Percentiles rank a stretch among this genome's conserved stretches.
These are phyloP conservation scores for Colletotrichum viniferum DNA, from an alignment of 2,329 filamentous ascomycete genomes.

Conservation along the genomic window DNA sequence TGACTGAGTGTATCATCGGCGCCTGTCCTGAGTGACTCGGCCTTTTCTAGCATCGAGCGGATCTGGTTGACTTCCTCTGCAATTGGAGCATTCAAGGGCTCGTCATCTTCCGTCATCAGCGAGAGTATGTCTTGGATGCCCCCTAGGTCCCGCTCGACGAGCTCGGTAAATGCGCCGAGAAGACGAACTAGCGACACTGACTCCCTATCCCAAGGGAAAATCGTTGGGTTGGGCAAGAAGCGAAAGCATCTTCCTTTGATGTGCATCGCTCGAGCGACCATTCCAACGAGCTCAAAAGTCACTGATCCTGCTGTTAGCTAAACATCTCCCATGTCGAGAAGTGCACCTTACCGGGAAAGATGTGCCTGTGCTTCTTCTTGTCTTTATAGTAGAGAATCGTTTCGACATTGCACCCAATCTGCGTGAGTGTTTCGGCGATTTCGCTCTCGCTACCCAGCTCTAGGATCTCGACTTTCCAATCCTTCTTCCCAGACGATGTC, in stretches of 20 bases:
- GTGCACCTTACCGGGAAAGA: conserved; percentile 23
- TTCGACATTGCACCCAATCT: conserved; percentile 40
- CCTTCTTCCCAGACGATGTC: background rate
- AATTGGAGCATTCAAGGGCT: background rate
- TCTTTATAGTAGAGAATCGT: conserved; percentile 33
- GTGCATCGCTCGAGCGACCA: conserved; percentile 41
- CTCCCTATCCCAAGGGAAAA: conserved; percentile 56
- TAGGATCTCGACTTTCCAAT: background rate
- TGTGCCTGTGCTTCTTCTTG: conserved; percentile 21
- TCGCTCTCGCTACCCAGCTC: conserved; percentile 27
- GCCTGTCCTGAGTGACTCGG: background rate
- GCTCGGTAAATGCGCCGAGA: conserved; percentile 39
- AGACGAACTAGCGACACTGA: conserved; percentile 49
- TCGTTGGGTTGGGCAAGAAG: conserved; percentile 50
- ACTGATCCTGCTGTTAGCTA: conserved; percentile 21
- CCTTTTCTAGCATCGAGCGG: background rate
- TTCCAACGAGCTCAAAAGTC: conserved; percentile 44
- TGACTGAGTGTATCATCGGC: background rate
- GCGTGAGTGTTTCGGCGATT: conserved; percentile 38
- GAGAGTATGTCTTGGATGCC: background rate
- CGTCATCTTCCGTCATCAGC: background rate
- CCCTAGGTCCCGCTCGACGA: conserved; percentile 27
- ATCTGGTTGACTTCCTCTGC: conserved; percentile 15
- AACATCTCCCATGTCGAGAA: too few relatives aligned
- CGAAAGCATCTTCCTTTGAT: conserved; percentile 39